phyloP scores from a whole-genome alignment of 805 yeast species.

The Kurtzmaniella fragi region DNA sequence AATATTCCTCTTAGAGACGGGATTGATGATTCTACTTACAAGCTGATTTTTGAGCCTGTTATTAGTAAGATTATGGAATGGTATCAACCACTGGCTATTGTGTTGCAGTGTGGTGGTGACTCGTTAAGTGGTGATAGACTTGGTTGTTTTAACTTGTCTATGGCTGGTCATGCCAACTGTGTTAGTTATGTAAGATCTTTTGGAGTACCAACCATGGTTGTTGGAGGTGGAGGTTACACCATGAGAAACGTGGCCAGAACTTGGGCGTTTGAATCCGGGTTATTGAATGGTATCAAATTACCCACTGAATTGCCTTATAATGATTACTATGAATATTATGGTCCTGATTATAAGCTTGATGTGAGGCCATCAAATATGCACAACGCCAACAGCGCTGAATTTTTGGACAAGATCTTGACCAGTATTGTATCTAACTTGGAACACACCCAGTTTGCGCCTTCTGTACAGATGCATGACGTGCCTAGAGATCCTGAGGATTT shows the following conservation, averaged over 20 bases:
- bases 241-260: constrained; percentile 94
- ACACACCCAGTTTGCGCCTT: constrained; percentile 93
- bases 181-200: constrained; percentile 81
- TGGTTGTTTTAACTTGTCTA: constrained; percentile 92
- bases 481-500: constrained; percentile 85
- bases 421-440: constrained; percentile 76
- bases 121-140: constrained; percentile 92
- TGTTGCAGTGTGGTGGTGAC: constrained; percentile 98
- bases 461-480: constrained; percentile 86
- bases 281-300: constrained; percentile 72
- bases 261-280: constrained; percentile 92
- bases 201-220: constrained; percentile 84
- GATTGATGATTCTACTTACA: constrained; percentile 84
- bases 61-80: constrained; percentile 71
- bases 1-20: constrained; percentile 95
- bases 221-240: constrained; percentile 98
- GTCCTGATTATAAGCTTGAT: constrained; percentile 93
- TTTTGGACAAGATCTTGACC: constrained; percentile 75
- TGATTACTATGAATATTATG: constrained; percentile 95
- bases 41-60: constrained; percentile 84
- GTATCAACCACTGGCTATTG: constrained; percentile 95
- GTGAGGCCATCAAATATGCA: constrained; percentile 96
- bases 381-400: constrained; percentile 92
- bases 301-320: constrained; percentile 85
- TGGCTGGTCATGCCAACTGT: constrained; percentile 95